A percentile compares a stretch with the other conserved stretches of the same genome.
phyloP scores from a whole-genome alignment of 495 filamentous ascomycete species.

The Tuber melanosporum region DNA sequence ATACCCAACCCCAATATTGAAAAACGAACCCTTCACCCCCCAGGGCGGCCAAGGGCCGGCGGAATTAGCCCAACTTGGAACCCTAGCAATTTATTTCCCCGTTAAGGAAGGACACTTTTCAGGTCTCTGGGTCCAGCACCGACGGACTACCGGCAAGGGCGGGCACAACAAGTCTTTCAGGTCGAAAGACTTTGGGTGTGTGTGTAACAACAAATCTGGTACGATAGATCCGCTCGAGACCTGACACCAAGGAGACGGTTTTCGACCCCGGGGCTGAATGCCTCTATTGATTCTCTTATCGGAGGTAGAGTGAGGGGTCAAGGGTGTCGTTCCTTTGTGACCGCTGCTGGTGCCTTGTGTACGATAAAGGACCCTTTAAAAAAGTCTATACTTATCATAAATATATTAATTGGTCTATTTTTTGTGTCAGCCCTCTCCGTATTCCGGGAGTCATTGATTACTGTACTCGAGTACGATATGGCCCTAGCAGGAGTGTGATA shows the following conservation, averaged over 20 bases:
- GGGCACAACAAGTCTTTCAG: background rate
- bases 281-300: background rate
- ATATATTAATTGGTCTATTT: background rate
- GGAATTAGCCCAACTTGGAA: too few species aligned
- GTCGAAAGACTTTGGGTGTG: background rate
- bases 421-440: background rate
- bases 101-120: too few species aligned
- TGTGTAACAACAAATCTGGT: background rate
- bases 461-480: background rate
- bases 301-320: background rate
- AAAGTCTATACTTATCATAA: background rate
- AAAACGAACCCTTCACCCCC: background rate
- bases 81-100: too few species aligned
- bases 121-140: too few species aligned
- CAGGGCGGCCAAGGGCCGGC: too few species aligned
- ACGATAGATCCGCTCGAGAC: background rate
- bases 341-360: background rate
- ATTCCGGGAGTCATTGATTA: background rate
- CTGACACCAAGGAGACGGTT: background rate
- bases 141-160: too few species aligned
- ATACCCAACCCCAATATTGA: background rate
- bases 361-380: background rate
- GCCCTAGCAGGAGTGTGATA: background rate
- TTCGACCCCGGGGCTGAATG: background rate
- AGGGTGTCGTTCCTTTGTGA: background rate